phyloP scores from a whole-genome alignment of 1,284 basidiomycete species.

The Rhodofomes roseus region DNA sequence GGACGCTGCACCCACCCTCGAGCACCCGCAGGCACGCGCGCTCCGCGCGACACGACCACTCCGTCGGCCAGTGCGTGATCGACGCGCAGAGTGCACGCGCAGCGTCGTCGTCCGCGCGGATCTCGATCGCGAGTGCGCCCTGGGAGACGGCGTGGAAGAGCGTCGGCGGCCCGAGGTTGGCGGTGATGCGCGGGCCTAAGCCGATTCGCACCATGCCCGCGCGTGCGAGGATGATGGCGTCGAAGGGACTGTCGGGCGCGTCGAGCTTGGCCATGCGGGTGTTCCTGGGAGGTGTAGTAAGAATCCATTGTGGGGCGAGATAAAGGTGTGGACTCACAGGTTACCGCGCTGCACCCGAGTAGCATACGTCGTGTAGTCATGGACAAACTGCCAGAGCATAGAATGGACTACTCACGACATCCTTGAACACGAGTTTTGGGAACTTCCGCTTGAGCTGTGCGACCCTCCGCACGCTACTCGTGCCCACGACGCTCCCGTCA shows the following conservation, averaged over 20 bases:
- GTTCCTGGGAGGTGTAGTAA: slow-evolving; percentile 46
- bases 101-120: slow-evolving; percentile 68
- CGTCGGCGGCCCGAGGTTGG: slow-evolving; percentile 71
- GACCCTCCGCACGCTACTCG: slow-evolving; percentile 89
- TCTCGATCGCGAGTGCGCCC: slow-evolving; percentile 89
- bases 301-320: background rate
- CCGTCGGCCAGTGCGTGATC: slow-evolving; percentile 74
- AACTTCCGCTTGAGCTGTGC: slow-evolving; percentile 86
- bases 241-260: slow-evolving; percentile 77
- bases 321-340: slow-evolving; percentile 49
- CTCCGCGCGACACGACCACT: slow-evolving; percentile 79
- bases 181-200: slow-evolving; percentile 76
- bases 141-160: slow-evolving; percentile 93
- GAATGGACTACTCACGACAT: slow-evolving; percentile 66
- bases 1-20: slow-evolving; percentile 97
- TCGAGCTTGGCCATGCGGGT: slow-evolving; percentile 94
- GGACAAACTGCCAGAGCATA: background rate
- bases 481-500: slow-evolving; percentile 87
- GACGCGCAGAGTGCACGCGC: slow-evolving; percentile 60
- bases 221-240: slow-evolving; percentile 90
- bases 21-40: slow-evolving; percentile 83
- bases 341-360: slow-evolving; percentile 62
- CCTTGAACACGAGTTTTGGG: slow-evolving; percentile 80
- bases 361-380: slow-evolving; percentile 1
- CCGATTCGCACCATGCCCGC: slow-evolving; percentile 89